Evolutionary conservation across 2,329 filamentous ascomycete species (phyloP).

Genomic region (Nigrograna mackinnonii): DNA sequence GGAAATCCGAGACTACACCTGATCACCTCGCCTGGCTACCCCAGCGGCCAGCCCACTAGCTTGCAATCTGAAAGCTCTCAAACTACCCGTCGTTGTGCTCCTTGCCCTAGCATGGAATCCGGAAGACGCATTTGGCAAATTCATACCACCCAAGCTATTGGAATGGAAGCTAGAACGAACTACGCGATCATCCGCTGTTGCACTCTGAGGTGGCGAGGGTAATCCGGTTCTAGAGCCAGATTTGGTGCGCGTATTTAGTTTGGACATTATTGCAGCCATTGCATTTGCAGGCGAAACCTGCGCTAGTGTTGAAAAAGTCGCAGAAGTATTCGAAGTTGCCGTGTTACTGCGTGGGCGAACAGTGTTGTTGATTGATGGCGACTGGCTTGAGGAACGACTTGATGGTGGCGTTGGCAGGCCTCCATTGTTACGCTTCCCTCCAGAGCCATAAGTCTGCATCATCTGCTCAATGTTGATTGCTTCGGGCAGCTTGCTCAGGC

Average conservation of each 20-base stretch:
- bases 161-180: slow-evolving; percentile 14
- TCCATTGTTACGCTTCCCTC: slow-evolving; percentile 1
- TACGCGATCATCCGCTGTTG: slow-evolving; percentile 7
- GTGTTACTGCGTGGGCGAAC: slow-evolving; percentile 4
- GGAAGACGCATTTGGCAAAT: neutral
- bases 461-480: slow-evolving; percentile 19
- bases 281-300: slow-evolving; percentile 15
- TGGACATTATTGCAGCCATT: slow-evolving; percentile 19
- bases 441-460: slow-evolving; percentile 16
- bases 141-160: neutral
- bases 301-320: slow-evolving; percentile 2
- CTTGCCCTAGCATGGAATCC: slow-evolving; percentile 8
- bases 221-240: neutral
- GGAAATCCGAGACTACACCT: no score
- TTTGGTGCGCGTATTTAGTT: slow-evolving; percentile 18
- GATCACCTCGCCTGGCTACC: slow-evolving; percentile 16
- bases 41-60: slow-evolving; percentile 22
- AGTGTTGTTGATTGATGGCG: slow-evolving; percentile 8
- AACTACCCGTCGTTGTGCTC: slow-evolving; percentile 14
- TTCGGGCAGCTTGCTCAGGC: slow-evolving; percentile 21
- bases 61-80: slow-evolving; percentile 21
- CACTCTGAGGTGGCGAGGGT: slow-evolving; percentile 14
- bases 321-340: slow-evolving; percentile 7
- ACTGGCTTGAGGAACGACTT: slow-evolving; percentile 18
- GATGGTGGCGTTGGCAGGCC: slow-evolving; percentile 17